Percentiles rank a stretch among this genome's conserved stretches.
These are phyloP conservation scores for Takakia lepidozioides DNA, from an alignment of 225 moss, liverwort and hornwort genomes.

Conservation along the genomic window DNA sequence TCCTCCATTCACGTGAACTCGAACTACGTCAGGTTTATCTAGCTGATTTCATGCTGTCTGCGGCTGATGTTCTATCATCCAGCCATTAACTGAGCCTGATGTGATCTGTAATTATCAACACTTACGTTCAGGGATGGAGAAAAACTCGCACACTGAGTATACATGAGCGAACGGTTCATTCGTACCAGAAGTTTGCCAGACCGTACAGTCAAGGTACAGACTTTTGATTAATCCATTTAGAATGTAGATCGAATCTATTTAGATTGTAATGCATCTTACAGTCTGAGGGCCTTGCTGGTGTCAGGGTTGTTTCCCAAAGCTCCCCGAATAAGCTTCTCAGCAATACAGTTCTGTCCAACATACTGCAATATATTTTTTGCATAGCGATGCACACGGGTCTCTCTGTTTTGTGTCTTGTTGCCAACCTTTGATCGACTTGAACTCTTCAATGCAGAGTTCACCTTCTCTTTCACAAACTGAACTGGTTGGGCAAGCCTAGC, in stretches of 20 bases:
- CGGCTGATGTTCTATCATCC: too few relatives aligned
- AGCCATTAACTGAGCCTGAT: background rate
- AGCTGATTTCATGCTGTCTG: too few relatives aligned
- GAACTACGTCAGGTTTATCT: too few relatives aligned
- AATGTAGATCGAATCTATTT: background rate
- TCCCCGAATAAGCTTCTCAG: conserved; percentile 66
- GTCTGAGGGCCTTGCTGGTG: conserved; percentile 80
- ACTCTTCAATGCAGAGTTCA: conserved; percentile 18
- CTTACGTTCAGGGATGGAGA: too few relatives aligned
- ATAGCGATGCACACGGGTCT: conserved; percentile 44
- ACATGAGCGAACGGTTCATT: background rate
- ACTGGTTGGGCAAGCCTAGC: background rate
- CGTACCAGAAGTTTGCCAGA: background rate
- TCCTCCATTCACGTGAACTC: too few relatives aligned
- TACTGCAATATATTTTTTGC: conserved; percentile 45
- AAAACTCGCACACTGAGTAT: background rate
- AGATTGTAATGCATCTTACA: conserved; percentile 24
- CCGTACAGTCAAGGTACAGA: background rate
- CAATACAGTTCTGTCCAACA: conserved; percentile 34
- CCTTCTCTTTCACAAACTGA: conserved; percentile 13
- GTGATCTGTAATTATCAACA: too few relatives aligned
- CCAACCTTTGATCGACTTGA: conserved; percentile 9
- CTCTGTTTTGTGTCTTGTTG: conserved; percentile 16
- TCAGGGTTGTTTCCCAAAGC: conserved; percentile 86
- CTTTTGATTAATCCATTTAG: background rate